A percentile compares a stretch with the other conserved stretches of the same genome.
These are phyloP conservation scores for Dispira simplex DNA, from an alignment of 192 early-diverging fungal species.

Conservation along the genomic window DNA sequence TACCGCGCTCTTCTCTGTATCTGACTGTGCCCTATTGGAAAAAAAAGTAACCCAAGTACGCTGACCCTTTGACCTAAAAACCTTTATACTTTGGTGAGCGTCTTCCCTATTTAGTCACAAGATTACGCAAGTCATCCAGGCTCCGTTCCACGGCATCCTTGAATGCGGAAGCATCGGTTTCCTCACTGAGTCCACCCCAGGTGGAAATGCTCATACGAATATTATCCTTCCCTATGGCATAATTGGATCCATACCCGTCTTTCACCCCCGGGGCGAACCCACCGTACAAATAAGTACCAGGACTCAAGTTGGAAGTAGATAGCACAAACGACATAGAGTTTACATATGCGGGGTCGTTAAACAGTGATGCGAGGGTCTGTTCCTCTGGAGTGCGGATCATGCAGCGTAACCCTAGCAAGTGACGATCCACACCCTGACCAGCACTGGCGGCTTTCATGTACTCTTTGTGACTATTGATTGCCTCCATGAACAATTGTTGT, in stretches of 20 bases:
- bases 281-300: background rate
- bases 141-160: background rate
- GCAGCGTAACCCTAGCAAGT: slow-evolving; percentile 58
- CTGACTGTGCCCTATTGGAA: too few relatives aligned
- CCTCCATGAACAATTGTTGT: slow-evolving; percentile 38
- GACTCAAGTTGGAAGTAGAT: slow-evolving; percentile 1
- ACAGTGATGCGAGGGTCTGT: background rate
- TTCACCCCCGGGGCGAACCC: background rate
- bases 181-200: background rate
- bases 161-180: background rate
- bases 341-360: background rate
- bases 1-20: too few relatives aligned
- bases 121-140: background rate
- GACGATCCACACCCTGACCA: slow-evolving; percentile 83
- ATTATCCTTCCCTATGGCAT: background rate
- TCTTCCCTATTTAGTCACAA: background rate
- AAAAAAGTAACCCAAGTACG: too few relatives aligned
- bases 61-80: too few relatives aligned
- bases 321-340: background rate
- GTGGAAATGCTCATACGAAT: background rate
- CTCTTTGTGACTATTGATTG: slow-evolving; percentile 47
- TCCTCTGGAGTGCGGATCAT: background rate
- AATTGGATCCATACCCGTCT: background rate
- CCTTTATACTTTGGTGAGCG: too few relatives aligned
- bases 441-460: slow-evolving; percentile 60